Base-by-base conservation (phyloP, 2,329 filamentous ascomycete genomes). In the Macrophomina tecta region DNA sequence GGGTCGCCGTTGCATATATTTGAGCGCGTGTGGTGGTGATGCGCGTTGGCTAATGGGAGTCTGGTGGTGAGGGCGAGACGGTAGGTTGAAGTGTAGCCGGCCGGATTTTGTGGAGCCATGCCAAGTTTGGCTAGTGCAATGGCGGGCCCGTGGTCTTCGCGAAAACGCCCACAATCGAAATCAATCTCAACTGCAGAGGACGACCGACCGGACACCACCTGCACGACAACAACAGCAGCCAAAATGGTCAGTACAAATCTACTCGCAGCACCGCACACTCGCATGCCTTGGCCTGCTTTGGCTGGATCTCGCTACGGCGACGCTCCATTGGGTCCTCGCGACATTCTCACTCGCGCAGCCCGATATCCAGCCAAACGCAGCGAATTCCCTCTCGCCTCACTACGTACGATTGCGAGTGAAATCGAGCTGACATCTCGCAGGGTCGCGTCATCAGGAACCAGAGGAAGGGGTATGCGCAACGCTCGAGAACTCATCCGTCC, bases 371-470 rank as follows among this genome's bases (percentile, higher is more conserved):
- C 45, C 36, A 42, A n/a, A 42, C 28, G 30, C n/a, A 46, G 64
- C 53, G 55, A 42, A 36, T 45, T 42, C 16, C 36, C 28, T 12
- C 36, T 8, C n/a, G 46, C 34, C 12, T 53, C 53, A 45, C 49
- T 18, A 49, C 30, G 12, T 5, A 64, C n/a, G 16, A 49, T 38
- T 12, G 30, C 40, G 16, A 49, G 38, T 23, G 58, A 63, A 36
- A 30, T 16, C 30, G 30, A 49, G 42, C 66, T 67, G 45, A 67
- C 66, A 64, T 42, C n/a, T 34, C 32, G 6, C 23, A 67, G 87
- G 87, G 87, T 88, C 86, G 89, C 81, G 89, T 91, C 78, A 91
- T 91, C 81, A 86, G 89, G 80, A 92, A 91, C 83, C 90, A 92
- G 86, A 89, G 88, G 82, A 80, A 80, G 74, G 78, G 70, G 69